A percentile compares a stretch with the other conserved stretches of the same genome.
phyloP scores from a whole-genome alignment of 2,329 filamentous ascomycete genomes.

The Boeremia lycopersici region DNA sequence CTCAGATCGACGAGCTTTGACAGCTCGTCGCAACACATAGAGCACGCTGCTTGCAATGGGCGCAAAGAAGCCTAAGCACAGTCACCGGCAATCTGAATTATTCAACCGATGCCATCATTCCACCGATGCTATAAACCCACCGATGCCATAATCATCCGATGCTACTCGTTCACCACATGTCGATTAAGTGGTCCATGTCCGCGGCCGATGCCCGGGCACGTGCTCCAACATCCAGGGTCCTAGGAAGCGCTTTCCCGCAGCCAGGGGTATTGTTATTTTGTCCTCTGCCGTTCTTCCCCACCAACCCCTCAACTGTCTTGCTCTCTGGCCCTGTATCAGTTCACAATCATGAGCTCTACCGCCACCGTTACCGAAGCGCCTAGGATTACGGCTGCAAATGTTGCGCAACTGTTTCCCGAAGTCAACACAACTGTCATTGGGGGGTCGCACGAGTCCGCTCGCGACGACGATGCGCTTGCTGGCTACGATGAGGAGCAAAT shows the following conservation, averaged over 20 bases:
- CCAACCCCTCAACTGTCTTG: conserved; percentile 8
- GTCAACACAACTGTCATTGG: conserved; percentile 66
- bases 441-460: conserved; percentile 64
- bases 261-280: conserved; percentile 3
- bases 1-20: conserved; percentile 26
- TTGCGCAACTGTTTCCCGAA: conserved; percentile 89
- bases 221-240: conserved; percentile 9
- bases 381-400: conserved; percentile 82
- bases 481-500: conserved; percentile 99
- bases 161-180: no score
- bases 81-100: conserved; percentile 17
- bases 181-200: neutral
- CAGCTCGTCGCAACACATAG: conserved; percentile 22
- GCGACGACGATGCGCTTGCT: conserved; percentile 71
- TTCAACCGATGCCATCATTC: neutral
- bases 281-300: conserved; percentile 14
- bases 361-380: conserved; percentile 51
- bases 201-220: conserved; percentile 10
- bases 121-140: no score
- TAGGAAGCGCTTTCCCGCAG: conserved; percentile 1
- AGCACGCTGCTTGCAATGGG: conserved; percentile 11
- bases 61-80: conserved; percentile 1
- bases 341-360: conserved; percentile 42
- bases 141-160: no score
- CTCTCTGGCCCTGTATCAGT: neutral